Percentiles rank a stretch among this genome's conserved stretches.
Conservation (phyloP, 2,329 filamentous ascomycete genomes). For the Penicillium sp. region DNA sequence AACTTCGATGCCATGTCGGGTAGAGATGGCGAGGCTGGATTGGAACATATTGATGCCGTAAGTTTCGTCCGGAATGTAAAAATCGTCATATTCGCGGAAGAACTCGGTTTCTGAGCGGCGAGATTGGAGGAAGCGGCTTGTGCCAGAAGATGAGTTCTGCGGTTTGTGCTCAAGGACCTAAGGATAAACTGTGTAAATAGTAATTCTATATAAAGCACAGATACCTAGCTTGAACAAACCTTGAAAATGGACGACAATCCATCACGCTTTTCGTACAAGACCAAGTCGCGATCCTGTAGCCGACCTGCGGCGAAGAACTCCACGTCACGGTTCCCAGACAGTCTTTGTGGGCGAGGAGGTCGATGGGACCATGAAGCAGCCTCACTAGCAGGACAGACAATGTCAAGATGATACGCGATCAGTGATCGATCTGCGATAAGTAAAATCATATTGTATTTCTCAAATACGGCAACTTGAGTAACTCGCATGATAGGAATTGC, state of each 20-base stretch:
- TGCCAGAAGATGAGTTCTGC: constrained; percentile 87
- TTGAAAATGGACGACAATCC: constrained; percentile 91
- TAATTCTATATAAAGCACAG: too few relatives aligned
- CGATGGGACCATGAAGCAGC: constrained; percentile 49
- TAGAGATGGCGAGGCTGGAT: constrained; percentile 87
- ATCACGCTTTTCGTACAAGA: constrained; percentile 97
- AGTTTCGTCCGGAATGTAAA: constrained; percentile 95
- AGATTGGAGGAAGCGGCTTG: constrained; percentile 68
- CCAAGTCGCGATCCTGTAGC: constrained; percentile 93
- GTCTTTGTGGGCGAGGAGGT: constrained; percentile 79
- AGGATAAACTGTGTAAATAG: background rate
- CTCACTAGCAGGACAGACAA: constrained; percentile 63
- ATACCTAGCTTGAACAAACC: too few relatives aligned
- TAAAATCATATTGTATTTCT: constrained; percentile 91
- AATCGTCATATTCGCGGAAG: constrained; percentile 98
- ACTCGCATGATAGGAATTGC: constrained; percentile 75
- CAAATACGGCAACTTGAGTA: constrained; percentile 89
- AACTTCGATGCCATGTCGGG: constrained; percentile 90
- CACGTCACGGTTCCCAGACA: constrained; percentile 85
- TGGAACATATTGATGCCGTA: constrained; percentile 96
- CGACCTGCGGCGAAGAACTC: constrained; percentile 94
- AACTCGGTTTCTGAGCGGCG: constrained; percentile 80
- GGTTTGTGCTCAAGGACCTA: constrained; percentile 91
- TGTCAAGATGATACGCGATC: constrained; percentile 90
- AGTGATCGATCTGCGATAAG: constrained; percentile 89